Conservation (phyloP, 805 yeast genomes). For the Schizosaccharomyces octosporus region DNA sequence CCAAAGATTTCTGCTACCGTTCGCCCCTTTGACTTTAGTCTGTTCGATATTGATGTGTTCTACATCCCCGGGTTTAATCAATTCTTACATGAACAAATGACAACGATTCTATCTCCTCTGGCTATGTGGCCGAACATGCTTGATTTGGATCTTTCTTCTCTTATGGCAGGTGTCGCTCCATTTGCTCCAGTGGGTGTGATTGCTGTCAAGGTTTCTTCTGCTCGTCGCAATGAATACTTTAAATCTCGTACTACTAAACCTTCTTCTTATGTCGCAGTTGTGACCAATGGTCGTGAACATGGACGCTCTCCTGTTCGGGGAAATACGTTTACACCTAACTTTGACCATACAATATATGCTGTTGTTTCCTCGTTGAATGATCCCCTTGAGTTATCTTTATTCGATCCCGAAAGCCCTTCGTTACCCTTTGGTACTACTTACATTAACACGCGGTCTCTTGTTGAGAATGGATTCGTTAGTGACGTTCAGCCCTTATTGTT, state of each 20-base stretch:
- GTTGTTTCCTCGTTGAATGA: constrained; percentile 56
- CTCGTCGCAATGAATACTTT: constrained; percentile 43
- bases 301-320: constrained; percentile 45
- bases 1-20: constrained; percentile 73
- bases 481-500: constrained; percentile 36
- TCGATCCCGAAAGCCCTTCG: constrained; percentile 63
- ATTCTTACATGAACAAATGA: constrained; percentile 61
- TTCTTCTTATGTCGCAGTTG: constrained; percentile 65
- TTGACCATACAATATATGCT: constrained; percentile 59
- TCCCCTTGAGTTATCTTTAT: constrained; percentile 46
- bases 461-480: constrained; percentile 23
- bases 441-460: constrained; percentile 43
- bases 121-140: constrained; percentile 72
- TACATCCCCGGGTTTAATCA: constrained; percentile 69
- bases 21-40: constrained; percentile 50
- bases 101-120: constrained; percentile 71
- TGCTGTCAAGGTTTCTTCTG: constrained; percentile 40
- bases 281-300: constrained; percentile 23
- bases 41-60: constrained; percentile 70
- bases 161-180: constrained; percentile 57
- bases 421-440: constrained; percentile 55
- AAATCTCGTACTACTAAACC: constrained; percentile 49
- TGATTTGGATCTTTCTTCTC: constrained; percentile 76
- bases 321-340: constrained; percentile 48
- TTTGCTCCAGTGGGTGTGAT: constrained; percentile 73